Conservation (phyloP, 2,329 filamentous ascomycete genomes). For the Teratosphaeria pseudoeucalypti region DNA sequence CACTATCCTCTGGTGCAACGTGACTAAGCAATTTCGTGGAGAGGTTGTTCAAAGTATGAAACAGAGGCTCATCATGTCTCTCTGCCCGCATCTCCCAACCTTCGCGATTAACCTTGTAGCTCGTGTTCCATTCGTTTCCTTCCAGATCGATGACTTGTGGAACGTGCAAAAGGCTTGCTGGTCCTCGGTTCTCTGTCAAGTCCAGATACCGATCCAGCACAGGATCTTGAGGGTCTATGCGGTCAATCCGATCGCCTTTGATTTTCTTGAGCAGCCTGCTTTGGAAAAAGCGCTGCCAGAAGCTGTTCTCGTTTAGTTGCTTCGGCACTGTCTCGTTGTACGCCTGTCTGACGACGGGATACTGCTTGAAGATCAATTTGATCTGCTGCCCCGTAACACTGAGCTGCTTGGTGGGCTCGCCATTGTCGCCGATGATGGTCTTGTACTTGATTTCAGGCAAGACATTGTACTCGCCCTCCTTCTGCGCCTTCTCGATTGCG, state of each 20-base stretch:
- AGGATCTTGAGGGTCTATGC: constrained; percentile 64
- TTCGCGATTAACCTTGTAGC: constrained; percentile 74
- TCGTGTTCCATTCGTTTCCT: constrained; percentile 91
- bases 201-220: constrained; percentile 81
- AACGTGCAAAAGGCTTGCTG: constrained; percentile 51
- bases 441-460: constrained; percentile 66
- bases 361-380: constrained; percentile 83
- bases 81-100: constrained; percentile 81
- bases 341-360: constrained; percentile 78
- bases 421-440: constrained; percentile 32
- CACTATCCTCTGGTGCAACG: constrained; percentile 69
- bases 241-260: constrained; percentile 75
- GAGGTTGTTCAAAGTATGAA: constrained; percentile 77
- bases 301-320: constrained; percentile 59
- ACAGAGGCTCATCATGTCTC: constrained; percentile 70
- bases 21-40: constrained; percentile 90
- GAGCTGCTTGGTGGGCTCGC: constrained; percentile 60
- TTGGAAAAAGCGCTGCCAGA: constrained; percentile 92
- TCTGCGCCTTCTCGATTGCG: constrained; percentile 79
- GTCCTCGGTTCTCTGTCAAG: constrained; percentile 44
- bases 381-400: constrained; percentile 88
- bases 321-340: constrained; percentile 91
- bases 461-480: constrained; percentile 85
- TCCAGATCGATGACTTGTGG: constrained; percentile 87
- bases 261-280: constrained; percentile 84